Conservation (phyloP, 2,329 filamentous ascomycete species). For the Trichophyton simii region DNA sequence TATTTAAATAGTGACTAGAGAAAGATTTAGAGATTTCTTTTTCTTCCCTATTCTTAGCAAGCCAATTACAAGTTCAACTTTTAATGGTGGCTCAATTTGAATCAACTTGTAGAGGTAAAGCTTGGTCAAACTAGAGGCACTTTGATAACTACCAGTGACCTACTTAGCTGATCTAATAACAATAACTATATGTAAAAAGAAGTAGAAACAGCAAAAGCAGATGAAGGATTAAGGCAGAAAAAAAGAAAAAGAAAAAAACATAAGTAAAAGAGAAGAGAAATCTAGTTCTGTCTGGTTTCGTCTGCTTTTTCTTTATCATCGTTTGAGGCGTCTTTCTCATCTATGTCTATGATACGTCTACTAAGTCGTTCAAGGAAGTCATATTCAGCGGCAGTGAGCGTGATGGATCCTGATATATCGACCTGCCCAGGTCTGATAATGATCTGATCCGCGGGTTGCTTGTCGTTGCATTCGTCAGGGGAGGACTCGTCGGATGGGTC, state of each 20-base stretch:
- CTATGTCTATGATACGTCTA: slow-evolving; percentile 19
- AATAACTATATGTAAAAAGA: background rate
- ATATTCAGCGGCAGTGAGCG: slow-evolving; percentile 23
- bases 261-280: too few species aligned
- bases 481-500: background rate
- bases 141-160: too few species aligned
- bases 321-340: slow-evolving; percentile 4
- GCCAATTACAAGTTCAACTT: too few species aligned
- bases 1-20: too few species aligned
- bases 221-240: background rate
- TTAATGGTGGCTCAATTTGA: too few species aligned
- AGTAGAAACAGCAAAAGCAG: background rate
- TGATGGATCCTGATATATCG: slow-evolving; percentile 24
- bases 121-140: too few species aligned
- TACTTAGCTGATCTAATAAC: too few species aligned
- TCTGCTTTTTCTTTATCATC: background rate
- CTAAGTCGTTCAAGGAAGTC: slow-evolving; percentile 23
- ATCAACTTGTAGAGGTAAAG: too few species aligned
- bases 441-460: slow-evolving; percentile 17
- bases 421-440: slow-evolving; percentile 22
- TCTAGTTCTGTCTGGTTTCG: background rate
- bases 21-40: too few species aligned
- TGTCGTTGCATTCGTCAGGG: background rate
- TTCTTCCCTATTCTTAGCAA: too few species aligned
- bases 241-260: background rate